Evolutionary conservation across 331 rosid genomes (phyloP).

Genomic region (Dryas integrifolia): DNA sequence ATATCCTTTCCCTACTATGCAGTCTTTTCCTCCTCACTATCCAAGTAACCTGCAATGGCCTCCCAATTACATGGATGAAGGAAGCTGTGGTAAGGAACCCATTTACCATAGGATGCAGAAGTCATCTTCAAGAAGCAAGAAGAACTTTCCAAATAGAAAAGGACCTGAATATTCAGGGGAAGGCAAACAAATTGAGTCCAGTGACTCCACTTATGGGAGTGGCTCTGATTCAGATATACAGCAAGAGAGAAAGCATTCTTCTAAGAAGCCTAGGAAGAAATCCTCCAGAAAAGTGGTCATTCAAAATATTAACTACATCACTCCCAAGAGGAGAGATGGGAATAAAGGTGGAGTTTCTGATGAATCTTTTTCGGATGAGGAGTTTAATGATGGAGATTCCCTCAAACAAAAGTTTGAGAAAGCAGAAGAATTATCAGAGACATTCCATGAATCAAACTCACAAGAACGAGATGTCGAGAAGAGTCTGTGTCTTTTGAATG

Average conservation of each 20-base stretch:
- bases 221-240: constrained; percentile 41
- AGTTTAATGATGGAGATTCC: constrained; percentile 25
- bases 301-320: constrained; percentile 66
- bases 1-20: constrained; percentile 46
- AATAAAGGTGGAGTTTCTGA: constrained; percentile 45
- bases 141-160: constrained; percentile 37
- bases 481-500: constrained; percentile 10
- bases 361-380: constrained; percentile 43
- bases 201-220: constrained; percentile 44
- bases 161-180: constrained; percentile 34
- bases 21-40: constrained; percentile 49
- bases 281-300: constrained; percentile 59
- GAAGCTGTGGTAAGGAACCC: neutral
- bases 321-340: constrained; percentile 59
- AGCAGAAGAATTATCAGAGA: constrained; percentile 45
- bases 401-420: constrained; percentile 37
- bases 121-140: constrained; percentile 37
- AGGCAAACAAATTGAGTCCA: constrained; percentile 45
- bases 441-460: constrained; percentile 38
- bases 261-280: constrained; percentile 40
- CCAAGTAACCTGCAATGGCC: constrained; percentile 57
- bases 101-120: constrained; percentile 32
- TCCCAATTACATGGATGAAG: constrained; percentile 31
- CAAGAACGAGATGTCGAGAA: constrained; percentile 29
- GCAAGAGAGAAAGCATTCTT: constrained; percentile 36